A percentile compares a stretch with the other conserved stretches of the same genome.
Evolutionary conservation across 2,329 filamentous ascomycete species (phyloP).

Genomic region (Cladophialophora immunda): DNA sequence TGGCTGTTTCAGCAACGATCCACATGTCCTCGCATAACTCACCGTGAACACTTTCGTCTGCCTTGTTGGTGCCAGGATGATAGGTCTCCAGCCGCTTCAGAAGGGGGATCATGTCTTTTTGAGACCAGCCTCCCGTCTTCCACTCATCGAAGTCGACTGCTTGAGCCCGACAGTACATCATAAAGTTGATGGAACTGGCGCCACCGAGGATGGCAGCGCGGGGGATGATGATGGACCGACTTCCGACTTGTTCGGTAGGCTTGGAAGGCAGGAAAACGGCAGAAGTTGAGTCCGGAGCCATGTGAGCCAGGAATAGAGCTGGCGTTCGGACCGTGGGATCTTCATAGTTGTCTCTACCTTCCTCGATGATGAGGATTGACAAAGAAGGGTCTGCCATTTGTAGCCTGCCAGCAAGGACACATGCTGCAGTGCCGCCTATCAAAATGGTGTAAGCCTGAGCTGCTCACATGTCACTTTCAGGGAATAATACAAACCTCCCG

Average conservation of each 20-base stretch:
- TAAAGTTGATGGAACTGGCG: conserved; percentile 67
- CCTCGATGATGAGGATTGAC: conserved; percentile 62
- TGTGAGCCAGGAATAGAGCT: conserved; percentile 58
- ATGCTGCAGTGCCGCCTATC: conserved; percentile 57
- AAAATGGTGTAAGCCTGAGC: neutral
- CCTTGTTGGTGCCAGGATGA: conserved; percentile 10
- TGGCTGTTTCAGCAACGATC: neutral
- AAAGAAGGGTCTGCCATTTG: conserved; percentile 60
- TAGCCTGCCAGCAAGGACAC: conserved; percentile 61
- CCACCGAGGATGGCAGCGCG: conserved; percentile 65
- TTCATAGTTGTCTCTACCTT: conserved; percentile 62
- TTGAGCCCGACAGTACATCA: conserved; percentile 58
- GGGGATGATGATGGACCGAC: conserved; percentile 48
- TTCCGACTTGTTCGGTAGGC: conserved; percentile 47
- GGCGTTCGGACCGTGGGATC: conserved; percentile 60
- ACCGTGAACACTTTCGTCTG: conserved; percentile 18
- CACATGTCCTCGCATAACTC: neutral
- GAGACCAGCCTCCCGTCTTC: conserved; percentile 48
- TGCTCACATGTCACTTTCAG: neutral
- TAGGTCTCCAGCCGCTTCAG: conserved; percentile 27
- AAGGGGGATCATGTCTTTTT: conserved; percentile 24
- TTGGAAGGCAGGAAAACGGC: conserved; percentile 52
- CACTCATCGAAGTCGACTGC: conserved; percentile 56
- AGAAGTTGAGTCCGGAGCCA: conserved; percentile 50
- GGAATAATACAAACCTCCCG: neutral